Evolutionary conservation across 768 basidiomycete genomes (phyloP).

Genomic region (Lactarius quietus): DNA sequence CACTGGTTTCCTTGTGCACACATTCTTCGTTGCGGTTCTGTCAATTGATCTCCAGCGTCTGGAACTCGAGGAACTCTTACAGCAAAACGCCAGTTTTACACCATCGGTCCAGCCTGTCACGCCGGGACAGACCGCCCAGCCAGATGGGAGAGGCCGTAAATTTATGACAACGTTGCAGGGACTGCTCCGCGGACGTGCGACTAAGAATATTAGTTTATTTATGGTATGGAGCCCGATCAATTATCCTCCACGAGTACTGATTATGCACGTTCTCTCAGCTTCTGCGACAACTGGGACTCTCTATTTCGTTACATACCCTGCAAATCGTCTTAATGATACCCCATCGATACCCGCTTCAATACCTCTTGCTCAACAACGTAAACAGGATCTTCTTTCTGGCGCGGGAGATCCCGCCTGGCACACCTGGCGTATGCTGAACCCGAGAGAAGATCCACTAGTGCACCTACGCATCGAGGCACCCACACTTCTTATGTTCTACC

Average conservation of each 20-base stretch:
- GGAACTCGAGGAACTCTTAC: constrained; percentile 86
- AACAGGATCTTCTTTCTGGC: constrained; percentile 21
- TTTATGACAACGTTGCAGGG: constrained; percentile 41
- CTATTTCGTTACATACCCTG: constrained; percentile 65
- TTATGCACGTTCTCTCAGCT: constrained; percentile 45
- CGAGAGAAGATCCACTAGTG: constrained; percentile 56
- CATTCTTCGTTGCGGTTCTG: constrained; percentile 91
- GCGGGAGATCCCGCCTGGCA: constrained; percentile 49
- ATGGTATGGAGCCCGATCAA: constrained; percentile 45
- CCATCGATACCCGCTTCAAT: constrained; percentile 15
- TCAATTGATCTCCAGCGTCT: constrained; percentile 95
- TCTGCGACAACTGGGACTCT: constrained; percentile 66
- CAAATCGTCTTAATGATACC: constrained; percentile 30
- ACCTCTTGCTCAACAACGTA: constrained; percentile 18
- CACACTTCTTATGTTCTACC: constrained; percentile 63
- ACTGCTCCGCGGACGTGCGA: constrained; percentile 61
- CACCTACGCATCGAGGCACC: constrained; percentile 83
- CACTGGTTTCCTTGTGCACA: constrained; percentile 98
- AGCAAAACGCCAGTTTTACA: constrained; percentile 59
- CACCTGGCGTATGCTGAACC: constrained; percentile 79
- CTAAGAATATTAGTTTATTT: constrained; percentile 76
- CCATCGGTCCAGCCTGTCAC: constrained; percentile 38
- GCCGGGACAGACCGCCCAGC: constrained; percentile 20
- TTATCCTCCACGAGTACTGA: constrained; percentile 4
- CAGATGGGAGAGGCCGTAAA: constrained; percentile 44